phyloP scores from a whole-genome alignment of 2,329 filamentous ascomycete species.

The Ophiostoma piceae region DNA sequence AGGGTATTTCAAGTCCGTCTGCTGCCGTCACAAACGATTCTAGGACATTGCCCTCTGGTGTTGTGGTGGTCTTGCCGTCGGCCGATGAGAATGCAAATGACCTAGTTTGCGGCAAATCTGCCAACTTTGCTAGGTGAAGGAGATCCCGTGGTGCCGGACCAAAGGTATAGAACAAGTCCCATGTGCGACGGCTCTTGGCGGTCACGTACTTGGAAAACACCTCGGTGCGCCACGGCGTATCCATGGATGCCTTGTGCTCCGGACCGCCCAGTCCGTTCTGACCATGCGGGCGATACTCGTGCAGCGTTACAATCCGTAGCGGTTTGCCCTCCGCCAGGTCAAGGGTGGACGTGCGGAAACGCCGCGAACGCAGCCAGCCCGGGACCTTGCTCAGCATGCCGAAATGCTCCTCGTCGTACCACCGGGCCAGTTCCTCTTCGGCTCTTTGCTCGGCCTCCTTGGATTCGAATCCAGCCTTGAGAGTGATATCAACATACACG shows the following conservation, averaged over 20 bases:
- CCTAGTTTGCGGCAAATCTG: constrained; percentile 41
- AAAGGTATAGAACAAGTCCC: constrained; percentile 74
- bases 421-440: constrained; percentile 49
- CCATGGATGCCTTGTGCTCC: constrained; percentile 58
- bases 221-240: constrained; percentile 56
- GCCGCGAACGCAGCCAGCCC: constrained; percentile 70
- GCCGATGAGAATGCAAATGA: constrained; percentile 53
- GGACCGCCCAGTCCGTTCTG: constrained; percentile 61
- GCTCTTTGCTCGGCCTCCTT: constrained; percentile 21
- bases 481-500: constrained; percentile 55
- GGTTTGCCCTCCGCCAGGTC: constrained; percentile 48
- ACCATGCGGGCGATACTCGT: constrained; percentile 60
- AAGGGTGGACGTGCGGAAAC: constrained; percentile 62
- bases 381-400: constrained; percentile 66
- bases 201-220: constrained; percentile 56
- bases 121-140: constrained; percentile 49
- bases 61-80: constrained; percentile 52
- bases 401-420: constrained; percentile 72
- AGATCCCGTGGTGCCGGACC: constrained; percentile 68
- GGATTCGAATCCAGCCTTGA: constrained; percentile 35
- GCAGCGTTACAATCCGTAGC: constrained; percentile 59
- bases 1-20: constrained; percentile 66
- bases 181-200: constrained; percentile 54
- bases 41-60: constrained; percentile 50
- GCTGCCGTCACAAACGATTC: constrained; percentile 60